phyloP scores from a whole-genome alignment of 1,284 basidiomycete genomes.

The Apiotrichum porosum region DNA sequence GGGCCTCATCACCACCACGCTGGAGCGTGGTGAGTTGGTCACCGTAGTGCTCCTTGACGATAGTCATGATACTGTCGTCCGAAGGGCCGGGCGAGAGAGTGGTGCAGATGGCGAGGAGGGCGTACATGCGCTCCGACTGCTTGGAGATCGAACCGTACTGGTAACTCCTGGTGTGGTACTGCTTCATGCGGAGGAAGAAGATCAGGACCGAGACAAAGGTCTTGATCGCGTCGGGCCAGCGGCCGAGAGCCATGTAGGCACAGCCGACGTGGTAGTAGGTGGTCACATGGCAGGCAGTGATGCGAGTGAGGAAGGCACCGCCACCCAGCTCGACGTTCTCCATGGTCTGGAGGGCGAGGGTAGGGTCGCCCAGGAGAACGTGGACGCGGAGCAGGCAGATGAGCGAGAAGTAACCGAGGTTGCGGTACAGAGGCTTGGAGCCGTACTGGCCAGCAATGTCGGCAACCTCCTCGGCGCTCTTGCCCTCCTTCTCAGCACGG shows the following conservation, averaged over 20 bases:
- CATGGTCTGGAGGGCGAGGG: conserved; percentile 81
- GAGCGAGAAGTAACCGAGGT: conserved; percentile 96
- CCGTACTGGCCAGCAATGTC: conserved; percentile 91
- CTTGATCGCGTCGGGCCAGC: conserved; percentile 92
- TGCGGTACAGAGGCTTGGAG: conserved; percentile 79
- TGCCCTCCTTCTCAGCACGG: conserved; percentile 70
- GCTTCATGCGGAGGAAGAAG: conserved; percentile 85
- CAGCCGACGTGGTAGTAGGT: conserved; percentile 89
- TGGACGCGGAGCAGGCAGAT: conserved; percentile 94
- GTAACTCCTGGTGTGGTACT: conserved; percentile 92
- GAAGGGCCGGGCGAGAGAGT: conserved; percentile 82
- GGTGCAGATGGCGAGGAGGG: conserved; percentile 87
- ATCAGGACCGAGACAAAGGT: conserved; percentile 89
- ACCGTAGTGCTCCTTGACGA: conserved; percentile 86
- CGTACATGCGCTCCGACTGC: conserved; percentile 96
- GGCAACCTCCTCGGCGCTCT: conserved; percentile 72
- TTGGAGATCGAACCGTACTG: conserved; percentile 99
- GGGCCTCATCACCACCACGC: conserved; percentile 61
- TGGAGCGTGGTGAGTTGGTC: conserved; percentile 86
- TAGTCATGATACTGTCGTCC: conserved; percentile 91
- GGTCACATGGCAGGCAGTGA: conserved; percentile 84
- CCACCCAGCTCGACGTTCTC: conserved; percentile 86
- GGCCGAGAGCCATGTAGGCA: conserved; percentile 89
- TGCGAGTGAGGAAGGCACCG: conserved; percentile 73
- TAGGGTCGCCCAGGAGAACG: conserved; percentile 93